Percentiles rank a stretch among this genome's conserved stretches.
Evolutionary conservation across 768 basidiomycete species (phyloP).

Genomic region (Mycena kentingensis): DNA sequence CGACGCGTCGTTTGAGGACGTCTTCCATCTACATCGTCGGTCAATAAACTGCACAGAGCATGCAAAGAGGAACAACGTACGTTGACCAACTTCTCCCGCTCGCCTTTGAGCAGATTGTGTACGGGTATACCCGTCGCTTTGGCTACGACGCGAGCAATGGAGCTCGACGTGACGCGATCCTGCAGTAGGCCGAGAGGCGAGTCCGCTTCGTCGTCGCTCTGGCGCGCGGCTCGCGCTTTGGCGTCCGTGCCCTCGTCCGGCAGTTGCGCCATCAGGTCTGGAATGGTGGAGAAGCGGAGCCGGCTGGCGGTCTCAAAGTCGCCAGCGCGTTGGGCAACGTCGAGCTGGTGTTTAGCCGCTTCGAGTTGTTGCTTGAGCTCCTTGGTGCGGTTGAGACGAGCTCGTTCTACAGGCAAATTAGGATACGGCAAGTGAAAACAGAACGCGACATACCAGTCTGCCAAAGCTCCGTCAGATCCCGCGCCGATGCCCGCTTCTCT

Average conservation of each 20-base stretch:
- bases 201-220: slow-evolving; percentile 42
- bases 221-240: slow-evolving; percentile 31
- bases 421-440: neutral
- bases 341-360: slow-evolving; percentile 81
- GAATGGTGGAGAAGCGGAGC: slow-evolving; percentile 84
- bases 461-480: slow-evolving; percentile 67
- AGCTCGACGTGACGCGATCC: slow-evolving; percentile 85
- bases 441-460: slow-evolving; percentile 62
- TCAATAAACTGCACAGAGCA: slow-evolving; percentile 1
- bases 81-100: slow-evolving; percentile 86
- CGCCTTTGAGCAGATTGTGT: slow-evolving; percentile 83
- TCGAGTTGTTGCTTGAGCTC: slow-evolving; percentile 75
- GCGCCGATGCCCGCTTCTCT: slow-evolving; percentile 63
- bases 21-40: slow-evolving; percentile 76
- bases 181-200: slow-evolving; percentile 69
- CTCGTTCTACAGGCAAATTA: slow-evolving; percentile 50
- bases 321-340: slow-evolving; percentile 88
- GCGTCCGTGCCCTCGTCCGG: slow-evolving; percentile 48
- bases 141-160: slow-evolving; percentile 87
- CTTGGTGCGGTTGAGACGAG: slow-evolving; percentile 68
- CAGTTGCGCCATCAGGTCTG: slow-evolving; percentile 72
- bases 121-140: slow-evolving; percentile 91
- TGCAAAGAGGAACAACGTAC: slow-evolving; percentile 44
- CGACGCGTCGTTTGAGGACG: slow-evolving; percentile 66
- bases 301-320: slow-evolving; percentile 81